These are phyloP conservation scores for Rehmannia glutinosa DNA, from an alignment of 257 asterid genomes.

Conservation along the genomic window DNA sequence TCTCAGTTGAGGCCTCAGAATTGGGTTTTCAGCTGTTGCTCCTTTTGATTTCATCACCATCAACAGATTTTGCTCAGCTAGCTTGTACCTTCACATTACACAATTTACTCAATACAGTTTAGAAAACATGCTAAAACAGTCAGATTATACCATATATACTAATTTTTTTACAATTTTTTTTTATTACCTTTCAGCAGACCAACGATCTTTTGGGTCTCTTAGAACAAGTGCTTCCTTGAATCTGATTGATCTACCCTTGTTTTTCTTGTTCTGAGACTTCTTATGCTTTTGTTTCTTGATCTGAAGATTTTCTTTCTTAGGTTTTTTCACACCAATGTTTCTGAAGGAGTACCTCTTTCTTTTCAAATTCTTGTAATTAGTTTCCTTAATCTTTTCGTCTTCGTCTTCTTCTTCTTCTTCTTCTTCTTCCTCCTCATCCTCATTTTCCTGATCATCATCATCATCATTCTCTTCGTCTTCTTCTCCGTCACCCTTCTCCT, in stretches of 20 bases:
- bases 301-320: conserved; percentile 41
- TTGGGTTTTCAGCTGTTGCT: conserved; percentile 61
- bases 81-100: conserved; percentile 58
- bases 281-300: conserved; percentile 24
- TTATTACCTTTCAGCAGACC: conserved; percentile 88
- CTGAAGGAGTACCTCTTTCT: conserved; percentile 74
- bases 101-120: neutral
- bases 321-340: conserved; percentile 36
- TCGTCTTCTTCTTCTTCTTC: conserved; percentile 22
- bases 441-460: conserved; percentile 24
- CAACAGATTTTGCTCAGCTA: conserved; percentile 70
- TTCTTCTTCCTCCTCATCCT: conserved; percentile 19
- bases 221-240: conserved; percentile 43
- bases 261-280: conserved; percentile 25
- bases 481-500: conserved; percentile 9
- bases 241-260: conserved; percentile 28
- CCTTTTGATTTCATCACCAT: conserved; percentile 77
- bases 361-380: conserved; percentile 37
- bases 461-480: conserved; percentile 31
- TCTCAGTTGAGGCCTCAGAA: conserved; percentile 81
- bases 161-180: neutral
- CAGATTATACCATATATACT: too few species aligned
- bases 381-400: conserved; percentile 22
- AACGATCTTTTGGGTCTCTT: conserved; percentile 79
- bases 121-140: too few species aligned